phyloP scores from a whole-genome alignment of 176 grass and related monocot genomes.

The Calamus simplicifolius region DNA sequence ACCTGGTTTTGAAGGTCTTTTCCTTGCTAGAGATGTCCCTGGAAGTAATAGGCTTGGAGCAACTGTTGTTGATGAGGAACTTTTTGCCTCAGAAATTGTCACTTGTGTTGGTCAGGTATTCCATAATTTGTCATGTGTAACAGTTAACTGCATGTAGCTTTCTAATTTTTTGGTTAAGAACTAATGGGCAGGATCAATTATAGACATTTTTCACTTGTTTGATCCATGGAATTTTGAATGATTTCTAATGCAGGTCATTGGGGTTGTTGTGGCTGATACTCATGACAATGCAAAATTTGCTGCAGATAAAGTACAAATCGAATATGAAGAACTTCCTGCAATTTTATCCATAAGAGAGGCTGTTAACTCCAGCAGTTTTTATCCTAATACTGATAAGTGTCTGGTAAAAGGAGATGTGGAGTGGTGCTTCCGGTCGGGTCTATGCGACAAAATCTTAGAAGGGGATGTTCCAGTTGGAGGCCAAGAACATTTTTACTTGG shows the following conservation, averaged over 20 bases:
- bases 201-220: too few species aligned
- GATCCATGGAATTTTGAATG: conserved; percentile 8
- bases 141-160: too few species aligned
- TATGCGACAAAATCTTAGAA: conserved; percentile 60
- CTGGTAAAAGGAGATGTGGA: conserved; percentile 76
- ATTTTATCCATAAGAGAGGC: conserved; percentile 86
- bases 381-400: conserved; percentile 66
- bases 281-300: conserved; percentile 90
- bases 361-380: conserved; percentile 55
- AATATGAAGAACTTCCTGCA: conserved; percentile 75
- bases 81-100: conserved; percentile 81
- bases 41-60: conserved; percentile 62
- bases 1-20: conserved; percentile 73
- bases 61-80: conserved; percentile 68
- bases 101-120: conserved; percentile 98
- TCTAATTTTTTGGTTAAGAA: too few species aligned
- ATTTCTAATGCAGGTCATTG: conserved; percentile 57
- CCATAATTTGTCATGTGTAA: too few species aligned
- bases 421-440: conserved; percentile 48
- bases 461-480: conserved; percentile 74
- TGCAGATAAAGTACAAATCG: conserved; percentile 61
- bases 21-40: conserved; percentile 68
- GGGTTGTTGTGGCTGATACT: conserved; percentile 92
- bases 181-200: too few species aligned
- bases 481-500: conserved; percentile 98